Conservation (phyloP, 331 rosid genomes). For the Pyrus hybrid region DNA sequence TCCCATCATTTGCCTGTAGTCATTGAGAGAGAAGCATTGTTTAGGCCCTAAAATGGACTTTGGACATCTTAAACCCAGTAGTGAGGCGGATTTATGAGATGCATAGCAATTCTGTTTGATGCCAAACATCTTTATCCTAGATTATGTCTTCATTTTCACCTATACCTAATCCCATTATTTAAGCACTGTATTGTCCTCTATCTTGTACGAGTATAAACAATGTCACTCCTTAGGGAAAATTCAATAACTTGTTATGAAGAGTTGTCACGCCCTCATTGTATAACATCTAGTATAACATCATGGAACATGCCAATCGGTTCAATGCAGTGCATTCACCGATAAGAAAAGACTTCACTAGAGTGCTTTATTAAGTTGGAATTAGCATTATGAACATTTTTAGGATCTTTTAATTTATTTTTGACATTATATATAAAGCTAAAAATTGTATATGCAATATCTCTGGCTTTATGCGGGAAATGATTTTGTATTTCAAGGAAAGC, state of each 20-base stretch:
- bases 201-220: background rate
- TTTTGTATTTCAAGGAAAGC: background rate
- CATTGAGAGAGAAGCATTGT: background rate
- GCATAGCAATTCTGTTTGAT: background rate
- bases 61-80: background rate
- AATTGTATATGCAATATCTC: background rate
- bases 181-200: background rate
- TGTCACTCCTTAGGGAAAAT: background rate
- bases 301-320: no score
- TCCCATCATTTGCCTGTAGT: constrained; percentile 79
- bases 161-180: background rate
- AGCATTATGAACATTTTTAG: background rate
- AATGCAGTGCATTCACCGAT: no score
- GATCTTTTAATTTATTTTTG: background rate
- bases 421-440: background rate
- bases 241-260: background rate
- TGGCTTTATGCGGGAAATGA: no score
- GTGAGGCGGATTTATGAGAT: background rate
- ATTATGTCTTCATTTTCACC: background rate
- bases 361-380: background rate
- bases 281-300: no score
- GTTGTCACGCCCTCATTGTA: background rate
- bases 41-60: background rate
- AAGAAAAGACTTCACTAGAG: no score
- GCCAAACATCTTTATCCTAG: background rate